These are phyloP conservation scores for thale cress (Arabidopsis thaliana) DNA, from an alignment of 345 rosid species.

Conservation along the genomic window TAIR10.1 NC_003075.7:7138001-7138500, in stretches of 20 bases:
- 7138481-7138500: slow-evolving; percentile 40
- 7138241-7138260: slow-evolving; percentile 74
- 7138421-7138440: slow-evolving; percentile 27
- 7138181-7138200: slow-evolving; percentile 98
- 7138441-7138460: slow-evolving; percentile 18
- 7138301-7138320: slow-evolving; percentile 40
- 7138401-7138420: slow-evolving; percentile 29
- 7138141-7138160: slow-evolving; percentile 34
- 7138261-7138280: slow-evolving; percentile 45
- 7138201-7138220: slow-evolving; percentile 87
- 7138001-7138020: slow-evolving; percentile 35
- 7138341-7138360: slow-evolving; percentile 45
- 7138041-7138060: slow-evolving; percentile 13
- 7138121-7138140: neutral
- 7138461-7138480: slow-evolving; percentile 12
- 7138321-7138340: slow-evolving; percentile 44
- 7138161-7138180: slow-evolving; percentile 98
- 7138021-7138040: neutral
- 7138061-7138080: neutral
- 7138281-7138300: slow-evolving; percentile 38
- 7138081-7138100: slow-evolving; percentile 16
- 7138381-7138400: neutral
- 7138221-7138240: slow-evolving; percentile 82
- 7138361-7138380: slow-evolving; percentile 20
- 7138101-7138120: neutral